These are phyloP conservation scores for Scheffersomyces parashehatae DNA, from an alignment of 1,139 yeast species.

Conservation along the genomic window DNA sequence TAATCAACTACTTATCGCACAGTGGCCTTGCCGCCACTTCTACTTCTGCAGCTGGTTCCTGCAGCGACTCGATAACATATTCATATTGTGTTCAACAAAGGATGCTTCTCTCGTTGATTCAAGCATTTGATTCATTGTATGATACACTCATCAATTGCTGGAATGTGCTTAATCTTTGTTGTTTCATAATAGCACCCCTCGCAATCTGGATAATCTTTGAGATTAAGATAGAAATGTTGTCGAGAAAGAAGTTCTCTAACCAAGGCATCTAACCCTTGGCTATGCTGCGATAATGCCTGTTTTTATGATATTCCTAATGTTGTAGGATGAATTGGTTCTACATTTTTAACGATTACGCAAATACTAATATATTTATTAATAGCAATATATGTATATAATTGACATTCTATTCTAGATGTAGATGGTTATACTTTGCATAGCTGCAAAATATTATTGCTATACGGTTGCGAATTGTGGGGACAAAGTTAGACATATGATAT, in stretches of 20 bases:
- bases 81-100: conserved; percentile 4
- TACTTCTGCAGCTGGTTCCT: conserved; percentile 1
- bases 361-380: too few species aligned
- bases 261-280: too few species aligned
- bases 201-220: conserved; percentile 25
- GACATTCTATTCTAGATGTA: too few species aligned
- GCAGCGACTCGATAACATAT: background rate
- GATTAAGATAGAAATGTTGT: conserved; percentile 9
- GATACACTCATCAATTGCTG: conserved; percentile 18
- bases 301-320: too few species aligned
- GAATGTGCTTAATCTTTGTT: conserved; percentile 21
- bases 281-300: too few species aligned
- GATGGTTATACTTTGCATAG: too few species aligned
- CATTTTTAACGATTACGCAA: too few species aligned
- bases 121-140: conserved; percentile 8
- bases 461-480: too few species aligned
- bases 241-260: background rate
- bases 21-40: conserved; percentile 6
- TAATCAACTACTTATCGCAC: conserved; percentile 18
- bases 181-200: conserved; percentile 28
- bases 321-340: too few species aligned
- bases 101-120: conserved; percentile 5
- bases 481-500: too few species aligned
- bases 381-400: too few species aligned
- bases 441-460: too few species aligned